phyloP scores from a whole-genome alignment of 2,329 filamentous ascomycete genomes.

The Fusarium sp. region DNA sequence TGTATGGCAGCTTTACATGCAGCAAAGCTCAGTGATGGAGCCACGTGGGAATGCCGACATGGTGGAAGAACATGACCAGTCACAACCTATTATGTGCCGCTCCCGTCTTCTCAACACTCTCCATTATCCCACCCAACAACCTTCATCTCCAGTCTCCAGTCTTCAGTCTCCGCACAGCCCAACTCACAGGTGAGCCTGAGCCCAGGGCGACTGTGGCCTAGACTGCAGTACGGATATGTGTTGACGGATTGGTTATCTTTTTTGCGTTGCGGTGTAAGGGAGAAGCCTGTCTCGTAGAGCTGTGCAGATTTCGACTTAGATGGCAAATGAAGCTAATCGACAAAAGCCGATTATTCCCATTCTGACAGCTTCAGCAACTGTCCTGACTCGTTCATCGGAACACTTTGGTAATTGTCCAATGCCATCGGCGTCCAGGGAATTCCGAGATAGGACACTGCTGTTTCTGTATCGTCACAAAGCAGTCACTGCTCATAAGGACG shows the following conservation, averaged over 20 bases:
- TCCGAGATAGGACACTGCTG: neutral
- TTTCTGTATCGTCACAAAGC: neutral
- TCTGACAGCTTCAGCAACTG: constrained; percentile 11
- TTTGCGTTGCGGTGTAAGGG: constrained; percentile 30
- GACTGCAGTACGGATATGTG: neutral
- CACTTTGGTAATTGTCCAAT: neutral
- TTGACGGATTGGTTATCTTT: neutral
- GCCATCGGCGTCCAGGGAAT: neutral
- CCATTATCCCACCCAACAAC: neutral
- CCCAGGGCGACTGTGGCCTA: constrained; percentile 12
- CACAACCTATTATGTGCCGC: constrained; percentile 10
- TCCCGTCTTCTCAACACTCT: neutral
- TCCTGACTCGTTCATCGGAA: neutral
- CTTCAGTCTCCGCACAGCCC: neutral
- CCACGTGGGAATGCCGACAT: constrained; percentile 44
- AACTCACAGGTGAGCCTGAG: constrained; percentile 23
- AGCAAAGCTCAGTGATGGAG: constrained; percentile 36
- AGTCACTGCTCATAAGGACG: neutral
- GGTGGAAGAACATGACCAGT: constrained; percentile 41
- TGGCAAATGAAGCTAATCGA: neutral
- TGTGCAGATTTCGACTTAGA: neutral
- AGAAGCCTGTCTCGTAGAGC: neutral
- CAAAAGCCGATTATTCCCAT: constrained; percentile 43
- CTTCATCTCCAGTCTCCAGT: neutral
- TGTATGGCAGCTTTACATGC: constrained; percentile 37